These are phyloP conservation scores for Penicillium olsonii DNA, from an alignment of 2,329 filamentous ascomycete genomes.

Conservation along the genomic window DNA sequence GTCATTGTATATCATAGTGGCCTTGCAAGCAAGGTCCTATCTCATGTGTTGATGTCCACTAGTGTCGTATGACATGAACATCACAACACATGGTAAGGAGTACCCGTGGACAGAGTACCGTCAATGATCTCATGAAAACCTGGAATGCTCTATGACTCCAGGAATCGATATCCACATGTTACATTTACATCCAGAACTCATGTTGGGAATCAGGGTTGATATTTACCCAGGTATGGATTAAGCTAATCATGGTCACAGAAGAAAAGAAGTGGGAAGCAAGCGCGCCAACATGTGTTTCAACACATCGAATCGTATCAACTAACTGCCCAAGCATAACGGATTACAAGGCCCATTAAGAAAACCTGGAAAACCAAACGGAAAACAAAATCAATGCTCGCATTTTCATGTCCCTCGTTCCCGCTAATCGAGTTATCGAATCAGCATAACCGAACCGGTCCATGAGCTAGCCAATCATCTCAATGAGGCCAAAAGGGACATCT, in stretches of 20 bases:
- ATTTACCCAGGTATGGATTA: slow-evolving; percentile 16
- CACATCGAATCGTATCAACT: slow-evolving; percentile 4
- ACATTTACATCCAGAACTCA: no score
- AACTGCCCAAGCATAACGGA: slow-evolving; percentile 8
- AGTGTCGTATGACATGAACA: no score
- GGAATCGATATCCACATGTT: no score
- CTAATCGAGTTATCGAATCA: not conserved
- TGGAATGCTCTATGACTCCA: no score
- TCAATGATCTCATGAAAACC: no score
- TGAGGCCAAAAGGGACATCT: not conserved
- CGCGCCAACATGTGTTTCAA: slow-evolving; percentile 17
- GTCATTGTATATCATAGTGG: no score
- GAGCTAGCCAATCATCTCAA: not conserved
- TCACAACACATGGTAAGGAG: no score
- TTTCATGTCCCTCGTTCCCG: slow-evolving; percentile 22
- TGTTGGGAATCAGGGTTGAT: not conserved
- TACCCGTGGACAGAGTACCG: no score
- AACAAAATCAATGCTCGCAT: slow-evolving; percentile 16
- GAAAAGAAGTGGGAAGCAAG: slow-evolving; percentile 6
- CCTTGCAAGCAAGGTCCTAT: no score
- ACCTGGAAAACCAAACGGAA: slow-evolving; percentile 5
- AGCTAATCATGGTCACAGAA: slow-evolving; percentile 13
- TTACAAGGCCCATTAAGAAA: slow-evolving; percentile 20
- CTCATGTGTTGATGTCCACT: no score
- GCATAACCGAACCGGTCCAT: not conserved